Evolutionary conservation across 352 stramenopile species (phyloP), one percentile per base, ranked within the genome.

Genomic region (Albugo laibachii): DNA sequence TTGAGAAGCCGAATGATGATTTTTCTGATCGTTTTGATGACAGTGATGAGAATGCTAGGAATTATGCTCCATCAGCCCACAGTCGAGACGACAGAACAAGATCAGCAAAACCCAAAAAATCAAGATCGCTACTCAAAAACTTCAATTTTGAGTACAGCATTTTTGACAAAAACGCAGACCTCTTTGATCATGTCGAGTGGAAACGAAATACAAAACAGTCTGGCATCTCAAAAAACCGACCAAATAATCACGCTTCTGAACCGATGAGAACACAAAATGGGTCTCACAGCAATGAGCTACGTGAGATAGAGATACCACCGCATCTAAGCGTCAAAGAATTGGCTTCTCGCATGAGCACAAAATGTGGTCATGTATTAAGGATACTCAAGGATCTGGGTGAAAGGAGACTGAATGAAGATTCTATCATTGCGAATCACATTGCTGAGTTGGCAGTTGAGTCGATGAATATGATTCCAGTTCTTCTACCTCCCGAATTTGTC

Each of bases 101-200:
- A 31, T 31, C 24, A 31, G 24, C 3, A 31, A 31, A 31, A 31
- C 24, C 24, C 24, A 31, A 31, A 8, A 31, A 31, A 31, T 31
- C 24, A 8, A 31, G 24, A 8, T 31, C 24, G 37, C 38, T 83
- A 49, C 55, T 87, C 20, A 64, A 85, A 59, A 81, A 79, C 40
- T 85, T 91, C 57, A 73, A 82, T 56, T 87, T 88, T 42, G 78
- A 91, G 53, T 83, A 87, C 61, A 86, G 70, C 50, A 69, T 91
- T 14, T 91, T 91, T 38, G 73, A 79, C 53, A 59, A 57, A 12
- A 61, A 72, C 15, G 55, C 62, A 27, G 66, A 80, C 41, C 52
- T 87, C 27, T 91, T 91, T 54, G 63, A 65, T 6, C 66, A 91
- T 44, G 62, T 91, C 6, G 63, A 86, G 40, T 91, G 77, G 77